Conservation (phyloP, 306 rosid species). For the Datisca glomerata region DNA sequence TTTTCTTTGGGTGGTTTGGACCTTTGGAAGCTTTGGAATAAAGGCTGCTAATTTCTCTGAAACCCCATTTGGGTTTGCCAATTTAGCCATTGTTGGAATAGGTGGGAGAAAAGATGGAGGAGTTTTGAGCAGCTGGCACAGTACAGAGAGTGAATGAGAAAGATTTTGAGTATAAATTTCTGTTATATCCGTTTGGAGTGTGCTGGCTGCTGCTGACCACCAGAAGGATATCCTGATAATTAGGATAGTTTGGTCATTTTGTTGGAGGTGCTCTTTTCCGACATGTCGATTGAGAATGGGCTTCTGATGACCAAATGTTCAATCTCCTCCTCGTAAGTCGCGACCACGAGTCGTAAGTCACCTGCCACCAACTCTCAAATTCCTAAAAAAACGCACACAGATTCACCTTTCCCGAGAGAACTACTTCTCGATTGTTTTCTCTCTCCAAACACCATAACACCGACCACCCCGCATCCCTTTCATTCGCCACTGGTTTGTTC, state of each 20-base stretch:
- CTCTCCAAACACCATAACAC: neutral
- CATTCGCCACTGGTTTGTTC: neutral
- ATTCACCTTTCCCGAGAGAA: neutral
- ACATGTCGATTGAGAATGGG: no score
- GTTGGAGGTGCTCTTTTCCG: no score
- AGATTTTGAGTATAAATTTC: slow-evolving; percentile 2
- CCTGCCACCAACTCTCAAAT: slow-evolving; percentile 7
- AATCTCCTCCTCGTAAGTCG: no score
- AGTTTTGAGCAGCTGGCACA: no score
- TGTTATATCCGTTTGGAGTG: slow-evolving; percentile 28
- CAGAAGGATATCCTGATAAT: slow-evolving; percentile 42
- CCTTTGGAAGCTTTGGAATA: slow-evolving; percentile 28
- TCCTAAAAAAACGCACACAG: slow-evolving; percentile 6
- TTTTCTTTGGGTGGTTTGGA: slow-evolving; percentile 19
- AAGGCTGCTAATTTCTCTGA: slow-evolving; percentile 33
- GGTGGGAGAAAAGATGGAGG: slow-evolving; percentile 9
- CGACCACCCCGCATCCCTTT: neutral
- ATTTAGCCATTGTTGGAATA: slow-evolving; percentile 40
- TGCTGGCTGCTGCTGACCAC: slow-evolving; percentile 38
- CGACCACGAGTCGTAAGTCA: no score
- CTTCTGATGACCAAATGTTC: no score
- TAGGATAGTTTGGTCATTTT: no score
- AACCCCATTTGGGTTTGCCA: slow-evolving; percentile 52
- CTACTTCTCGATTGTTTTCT: neutral
- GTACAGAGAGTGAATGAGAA: slow-evolving; percentile 1